Evolutionary conservation across 1,284 basidiomycete species (phyloP), one percentile per base, ranked within the genome.

Genomic region (Apiotrichum brassicae): DNA sequence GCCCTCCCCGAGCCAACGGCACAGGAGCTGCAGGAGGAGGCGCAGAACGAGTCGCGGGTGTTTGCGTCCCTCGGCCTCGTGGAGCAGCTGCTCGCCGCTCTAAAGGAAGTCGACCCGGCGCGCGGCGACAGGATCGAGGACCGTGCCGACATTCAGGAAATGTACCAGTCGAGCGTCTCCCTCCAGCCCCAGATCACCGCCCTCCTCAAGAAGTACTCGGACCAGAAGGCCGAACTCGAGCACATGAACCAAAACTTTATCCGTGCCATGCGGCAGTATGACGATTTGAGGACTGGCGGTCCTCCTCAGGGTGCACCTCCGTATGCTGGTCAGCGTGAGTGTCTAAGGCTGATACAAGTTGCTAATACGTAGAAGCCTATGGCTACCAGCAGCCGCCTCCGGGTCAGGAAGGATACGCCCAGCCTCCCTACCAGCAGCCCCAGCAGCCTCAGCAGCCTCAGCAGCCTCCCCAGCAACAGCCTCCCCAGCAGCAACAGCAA

Each of bases 141-240:
- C 65, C 86, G 92, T 49, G 91, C 97, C 57, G 94, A 97, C 65
- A 85, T 97, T 43, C 89, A 94, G 77, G 87, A 86, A 46, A 74
- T 97, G 48, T 97, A 98, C 72, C 83, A 91, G 52, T 82, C 83
- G 14, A 86, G 86, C 61, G 90, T 98, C 79, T 79, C 83, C 2
- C 75, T 97, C 43, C 81, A 94, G 51, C 90, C 91, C 3, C 92
- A 91, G 78, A 95, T 98, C 57, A 90, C 94, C 57, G 90, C 90
- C 63, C 76, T 99, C 48, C 97, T 98, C 61, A 91, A 97, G 68
- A 94, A 94, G 75, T 98, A 99, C 72, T 74, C 75, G 37, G 91
- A 87, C 65, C 91, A 94, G 75, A 93, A 94, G 75, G 73, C 73
- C 37, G 73, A 75, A 53, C 60, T 75, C 19, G 72, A 74, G 48